Conservation (phyloP, 2,329 filamentous ascomycete species). For the Colletotrichum destructivum region DNA sequence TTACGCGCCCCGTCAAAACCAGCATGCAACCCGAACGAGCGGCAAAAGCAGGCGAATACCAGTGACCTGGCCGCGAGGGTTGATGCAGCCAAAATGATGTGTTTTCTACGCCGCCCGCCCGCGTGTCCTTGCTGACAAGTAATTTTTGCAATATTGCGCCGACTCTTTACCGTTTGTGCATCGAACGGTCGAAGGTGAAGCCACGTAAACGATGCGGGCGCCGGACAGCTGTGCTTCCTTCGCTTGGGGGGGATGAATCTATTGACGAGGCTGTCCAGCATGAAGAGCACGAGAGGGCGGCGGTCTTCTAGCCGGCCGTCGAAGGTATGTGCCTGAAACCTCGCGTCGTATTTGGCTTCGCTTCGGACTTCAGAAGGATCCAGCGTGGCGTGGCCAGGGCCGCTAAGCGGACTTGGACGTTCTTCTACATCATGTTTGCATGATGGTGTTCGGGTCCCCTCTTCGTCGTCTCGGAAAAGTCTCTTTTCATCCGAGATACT, state of each 20-base stretch:
- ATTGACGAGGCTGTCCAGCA: constrained; percentile 3
- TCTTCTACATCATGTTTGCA: neutral
- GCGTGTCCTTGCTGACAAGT: neutral
- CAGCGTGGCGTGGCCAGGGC: neutral
- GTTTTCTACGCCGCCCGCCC: neutral
- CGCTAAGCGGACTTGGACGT: neutral
- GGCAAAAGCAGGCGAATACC: neutral
- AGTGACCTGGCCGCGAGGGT: neutral
- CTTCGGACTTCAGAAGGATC: neutral
- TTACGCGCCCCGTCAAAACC: neutral
- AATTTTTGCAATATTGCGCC: neutral
- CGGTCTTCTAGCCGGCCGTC: constrained; percentile 4
- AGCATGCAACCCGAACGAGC: constrained; percentile 1
- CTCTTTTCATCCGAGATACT: constrained; percentile 14
- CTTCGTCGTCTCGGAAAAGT: neutral
- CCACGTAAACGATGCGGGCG: neutral
- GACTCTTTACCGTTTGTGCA: neutral
- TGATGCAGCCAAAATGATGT: neutral
- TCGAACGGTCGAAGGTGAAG: neutral
- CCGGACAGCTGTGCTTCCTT: neutral
- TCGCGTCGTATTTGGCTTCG: neutral
- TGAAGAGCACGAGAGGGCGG: neutral
- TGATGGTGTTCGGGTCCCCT: constrained; percentile 3
- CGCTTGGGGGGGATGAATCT: neutral
- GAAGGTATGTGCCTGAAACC: constrained; percentile 18